Evolutionary conservation across 2,329 filamentous ascomycete species (phyloP).

Genomic region (Penicillium concentricum): DNA sequence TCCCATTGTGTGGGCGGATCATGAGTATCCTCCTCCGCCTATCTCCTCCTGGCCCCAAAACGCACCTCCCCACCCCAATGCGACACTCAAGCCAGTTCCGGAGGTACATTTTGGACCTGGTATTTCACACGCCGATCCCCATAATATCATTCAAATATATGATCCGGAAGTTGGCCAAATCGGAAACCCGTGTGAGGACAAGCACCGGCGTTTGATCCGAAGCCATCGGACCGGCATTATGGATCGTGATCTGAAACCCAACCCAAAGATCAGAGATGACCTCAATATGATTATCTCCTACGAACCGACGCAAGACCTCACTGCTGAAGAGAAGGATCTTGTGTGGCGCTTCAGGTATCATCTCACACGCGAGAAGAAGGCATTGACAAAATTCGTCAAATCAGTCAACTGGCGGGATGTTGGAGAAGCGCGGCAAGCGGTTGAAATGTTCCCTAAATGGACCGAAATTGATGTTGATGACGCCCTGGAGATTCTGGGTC

Average conservation of each 20-base stretch:
- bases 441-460: constrained; percentile 88
- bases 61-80: constrained; percentile 63
- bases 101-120: constrained; percentile 89
- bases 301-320: constrained; percentile 84
- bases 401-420: constrained; percentile 92
- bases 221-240: constrained; percentile 91
- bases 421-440: constrained; percentile 81
- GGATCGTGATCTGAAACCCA: constrained; percentile 93
- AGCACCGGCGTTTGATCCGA: constrained; percentile 86
- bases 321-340: constrained; percentile 88
- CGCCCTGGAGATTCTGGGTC: constrained; percentile 87
- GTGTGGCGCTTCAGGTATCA: constrained; percentile 98
- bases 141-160: constrained; percentile 74
- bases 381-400: constrained; percentile 95
- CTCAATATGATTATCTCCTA: constrained; percentile 89
- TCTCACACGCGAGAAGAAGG: constrained; percentile 84
- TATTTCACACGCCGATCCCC: constrained; percentile 66
- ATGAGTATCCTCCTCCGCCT: constrained; percentile 84
- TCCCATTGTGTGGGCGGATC: constrained; percentile 89
- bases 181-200: constrained; percentile 93
- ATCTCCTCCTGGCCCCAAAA: constrained; percentile 71
- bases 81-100: constrained; percentile 75
- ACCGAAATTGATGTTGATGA: constrained; percentile 96
- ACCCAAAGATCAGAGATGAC: constrained; percentile 92
- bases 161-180: constrained; percentile 86